Evolutionary conservation across 192 early-diverging fungal species (phyloP).

Genomic region (Rhizoclosmatium sp.): DNA sequence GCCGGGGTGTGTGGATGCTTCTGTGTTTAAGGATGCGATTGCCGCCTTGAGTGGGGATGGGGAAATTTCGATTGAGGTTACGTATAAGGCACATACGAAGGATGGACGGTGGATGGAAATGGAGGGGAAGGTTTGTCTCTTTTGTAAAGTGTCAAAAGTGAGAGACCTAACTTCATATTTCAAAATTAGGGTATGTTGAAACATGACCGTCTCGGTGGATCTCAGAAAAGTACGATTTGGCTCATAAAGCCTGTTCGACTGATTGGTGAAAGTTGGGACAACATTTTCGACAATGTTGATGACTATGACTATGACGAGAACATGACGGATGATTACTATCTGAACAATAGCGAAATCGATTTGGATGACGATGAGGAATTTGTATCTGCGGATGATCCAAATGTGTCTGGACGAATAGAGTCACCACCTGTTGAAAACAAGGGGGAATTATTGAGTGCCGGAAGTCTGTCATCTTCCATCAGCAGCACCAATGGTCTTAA

Average conservation of each 20-base stretch:
- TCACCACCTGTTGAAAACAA: neutral
- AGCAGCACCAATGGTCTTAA: conserved; percentile 35
- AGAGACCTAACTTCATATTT: conserved; percentile 1
- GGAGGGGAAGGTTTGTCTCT: conserved; percentile 67
- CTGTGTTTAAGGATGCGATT: conserved; percentile 70
- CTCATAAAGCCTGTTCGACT: conserved; percentile 70
- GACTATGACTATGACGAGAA: conserved; percentile 37
- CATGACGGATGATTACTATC: conserved; percentile 17
- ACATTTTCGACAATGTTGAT: conserved; percentile 41
- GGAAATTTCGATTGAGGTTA: conserved; percentile 70
- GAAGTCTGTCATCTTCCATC: neutral
- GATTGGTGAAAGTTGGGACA: conserved; percentile 55
- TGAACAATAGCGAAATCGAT: neutral
- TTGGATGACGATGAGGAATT: conserved; percentile 25
- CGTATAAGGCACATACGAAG: conserved; percentile 59
- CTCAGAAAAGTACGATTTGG: conserved; percentile 79
- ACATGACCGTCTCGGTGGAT: conserved; percentile 70
- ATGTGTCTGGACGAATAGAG: neutral
- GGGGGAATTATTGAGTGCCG: neutral
- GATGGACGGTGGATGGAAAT: conserved; percentile 71
- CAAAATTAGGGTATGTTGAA: conserved; percentile 72
- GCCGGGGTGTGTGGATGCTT: conserved; percentile 55
- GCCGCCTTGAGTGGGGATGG: conserved; percentile 62
- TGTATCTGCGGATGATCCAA: conserved; percentile 16
- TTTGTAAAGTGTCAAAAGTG: neutral